Percentiles rank a stretch among this genome's conserved stretches.
Conservation (phyloP, 2,329 filamentous ascomycete genomes). For the Colletotrichum godetiae region DNA sequence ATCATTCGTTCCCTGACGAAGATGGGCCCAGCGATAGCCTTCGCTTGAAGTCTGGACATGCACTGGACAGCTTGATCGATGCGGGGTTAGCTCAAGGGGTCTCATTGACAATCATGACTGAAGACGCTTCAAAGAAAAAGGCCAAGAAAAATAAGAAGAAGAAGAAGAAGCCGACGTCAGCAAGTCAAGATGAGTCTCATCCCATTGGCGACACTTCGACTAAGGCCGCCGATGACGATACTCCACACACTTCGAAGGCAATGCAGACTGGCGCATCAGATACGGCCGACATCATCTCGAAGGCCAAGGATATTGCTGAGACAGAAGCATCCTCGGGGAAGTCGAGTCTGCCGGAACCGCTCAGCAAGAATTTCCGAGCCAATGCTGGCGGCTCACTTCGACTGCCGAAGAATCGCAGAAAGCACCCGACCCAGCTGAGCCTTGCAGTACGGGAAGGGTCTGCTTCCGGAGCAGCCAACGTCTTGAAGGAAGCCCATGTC, state of each 20-base stretch:
- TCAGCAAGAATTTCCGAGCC: conserved; percentile 40
- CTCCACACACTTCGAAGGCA: neutral
- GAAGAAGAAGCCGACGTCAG: conserved; percentile 29
- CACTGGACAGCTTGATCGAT: conserved; percentile 2
- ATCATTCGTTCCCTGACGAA: neutral
- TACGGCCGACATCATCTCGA: neutral
- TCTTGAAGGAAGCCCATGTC: neutral
- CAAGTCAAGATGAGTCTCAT: neutral
- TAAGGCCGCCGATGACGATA: neutral
- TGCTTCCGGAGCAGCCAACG: neutral
- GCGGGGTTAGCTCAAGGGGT: neutral
- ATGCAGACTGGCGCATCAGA: neutral
- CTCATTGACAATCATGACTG: neutral
- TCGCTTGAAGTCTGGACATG: neutral
- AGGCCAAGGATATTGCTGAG: neutral
- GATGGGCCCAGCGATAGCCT: neutral
- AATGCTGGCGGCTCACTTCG: conserved; percentile 48
- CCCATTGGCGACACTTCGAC: neutral
- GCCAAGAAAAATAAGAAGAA: conserved; percentile 42
- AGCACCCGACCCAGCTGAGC: conserved; percentile 15
- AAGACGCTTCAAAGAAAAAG: conserved; percentile 6
- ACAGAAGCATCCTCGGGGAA: neutral
- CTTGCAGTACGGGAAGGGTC: neutral
- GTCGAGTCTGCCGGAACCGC: neutral
- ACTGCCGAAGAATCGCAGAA: conserved; percentile 44